Evolutionary conservation across 805 yeast species (phyloP).

Genomic region (Kazachstania kunashirensis): DNA sequence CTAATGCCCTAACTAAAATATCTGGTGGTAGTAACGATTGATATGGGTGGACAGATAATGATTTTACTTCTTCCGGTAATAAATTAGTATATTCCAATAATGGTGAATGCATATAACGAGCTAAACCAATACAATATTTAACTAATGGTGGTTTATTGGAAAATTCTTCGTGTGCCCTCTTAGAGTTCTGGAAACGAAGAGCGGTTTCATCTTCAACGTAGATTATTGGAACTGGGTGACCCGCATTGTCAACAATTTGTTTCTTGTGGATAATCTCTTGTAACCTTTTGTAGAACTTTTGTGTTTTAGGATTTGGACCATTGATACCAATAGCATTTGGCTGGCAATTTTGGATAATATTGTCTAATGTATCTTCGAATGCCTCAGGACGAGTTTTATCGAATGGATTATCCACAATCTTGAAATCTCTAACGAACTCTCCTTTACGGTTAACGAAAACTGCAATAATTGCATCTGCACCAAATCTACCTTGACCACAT

Average conservation of each 20-base stretch:
- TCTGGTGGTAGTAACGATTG: constrained; percentile 66
- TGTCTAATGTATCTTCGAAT: constrained; percentile 55
- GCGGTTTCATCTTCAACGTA: constrained; percentile 95
- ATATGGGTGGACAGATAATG: constrained; percentile 58
- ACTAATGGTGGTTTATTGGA: constrained; percentile 75
- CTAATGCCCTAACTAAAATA: constrained; percentile 53
- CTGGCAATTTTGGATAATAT: constrained; percentile 48
- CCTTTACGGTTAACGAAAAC: constrained; percentile 73
- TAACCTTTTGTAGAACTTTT: constrained; percentile 48
- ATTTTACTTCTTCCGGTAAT: constrained; percentile 54
- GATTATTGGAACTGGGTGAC: constrained; percentile 53
- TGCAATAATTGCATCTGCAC: constrained; percentile 79
- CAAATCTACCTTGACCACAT: constrained; percentile 75
- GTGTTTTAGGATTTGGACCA: constrained; percentile 72
- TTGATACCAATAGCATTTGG: constrained; percentile 90
- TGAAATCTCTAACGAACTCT: constrained; percentile 61
- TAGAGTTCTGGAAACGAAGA: constrained; percentile 71
- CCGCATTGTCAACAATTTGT: constrained; percentile 44
- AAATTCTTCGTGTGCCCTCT: constrained; percentile 64
- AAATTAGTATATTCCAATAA: constrained; percentile 77
- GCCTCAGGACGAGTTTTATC: constrained; percentile 41
- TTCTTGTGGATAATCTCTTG: constrained; percentile 48
- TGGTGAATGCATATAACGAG: constrained; percentile 91
- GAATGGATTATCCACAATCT: constrained; percentile 64
- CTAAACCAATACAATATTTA: constrained; percentile 80